phyloP scores from a whole-genome alignment of 2,329 filamentous ascomycete species.

The Cytospora chrysosperma region DNA sequence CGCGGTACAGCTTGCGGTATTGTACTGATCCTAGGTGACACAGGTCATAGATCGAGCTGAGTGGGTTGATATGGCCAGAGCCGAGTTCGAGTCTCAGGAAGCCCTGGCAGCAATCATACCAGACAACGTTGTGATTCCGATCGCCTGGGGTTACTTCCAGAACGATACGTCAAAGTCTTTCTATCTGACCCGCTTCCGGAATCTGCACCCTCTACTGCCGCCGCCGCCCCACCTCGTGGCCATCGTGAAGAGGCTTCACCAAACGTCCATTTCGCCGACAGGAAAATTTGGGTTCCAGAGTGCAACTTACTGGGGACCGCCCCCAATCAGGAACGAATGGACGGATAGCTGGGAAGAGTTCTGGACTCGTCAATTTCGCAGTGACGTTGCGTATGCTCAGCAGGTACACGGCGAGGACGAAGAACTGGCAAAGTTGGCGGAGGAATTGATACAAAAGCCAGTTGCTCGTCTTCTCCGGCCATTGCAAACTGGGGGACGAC shows the following conservation, averaged over 20 bases:
- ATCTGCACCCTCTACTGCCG: not conserved
- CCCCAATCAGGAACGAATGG: conserved; percentile 34
- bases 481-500: conserved; percentile 41
- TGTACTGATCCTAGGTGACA: not conserved
- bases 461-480: conserved; percentile 46
- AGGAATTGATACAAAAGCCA: conserved; percentile 39
- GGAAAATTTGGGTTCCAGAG: conserved; percentile 37
- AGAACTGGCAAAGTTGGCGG: conserved; percentile 33
- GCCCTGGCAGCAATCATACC: not conserved
- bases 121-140: conserved; percentile 2
- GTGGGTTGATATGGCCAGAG: conserved; percentile 13
- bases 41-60: conserved; percentile 6
- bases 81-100: conserved; percentile 6
- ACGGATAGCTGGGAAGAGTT: conserved; percentile 39
- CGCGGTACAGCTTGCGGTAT: not conserved
- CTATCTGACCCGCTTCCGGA: conserved; percentile 3
- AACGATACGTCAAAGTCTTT: not conserved
- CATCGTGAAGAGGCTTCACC: not conserved
- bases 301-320: conserved; percentile 34
- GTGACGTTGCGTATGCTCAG: conserved; percentile 32
- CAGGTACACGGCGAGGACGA: conserved; percentile 26
- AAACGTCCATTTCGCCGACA: not conserved
- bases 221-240: not conserved
- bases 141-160: conserved; percentile 1
- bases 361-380: conserved; percentile 35